phyloP scores from a whole-genome alignment of 768 basidiomycete genomes.

The Pleurotus cornucopiae region DNA sequence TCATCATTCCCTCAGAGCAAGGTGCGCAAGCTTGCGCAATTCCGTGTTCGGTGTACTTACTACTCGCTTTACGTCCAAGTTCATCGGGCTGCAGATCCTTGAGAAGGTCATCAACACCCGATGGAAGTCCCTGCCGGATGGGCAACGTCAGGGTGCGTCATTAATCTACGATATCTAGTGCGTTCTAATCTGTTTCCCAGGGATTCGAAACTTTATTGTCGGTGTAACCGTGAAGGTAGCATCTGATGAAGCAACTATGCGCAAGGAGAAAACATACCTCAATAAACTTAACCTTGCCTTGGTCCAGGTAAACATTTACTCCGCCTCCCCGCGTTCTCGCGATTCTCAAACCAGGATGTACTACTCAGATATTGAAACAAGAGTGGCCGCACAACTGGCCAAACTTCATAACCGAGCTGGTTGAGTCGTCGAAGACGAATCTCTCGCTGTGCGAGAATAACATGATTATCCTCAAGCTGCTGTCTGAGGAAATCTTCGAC shows the following conservation, averaged over 20 bases:
- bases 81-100: conserved; percentile 93
- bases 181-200: too few relatives aligned
- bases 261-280: conserved; percentile 90
- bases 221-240: conserved; percentile 90
- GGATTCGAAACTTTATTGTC: conserved; percentile 93
- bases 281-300: conserved; percentile 97
- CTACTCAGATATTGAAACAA: conserved; percentile 77
- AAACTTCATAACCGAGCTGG: conserved; percentile 93
- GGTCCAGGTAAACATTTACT: conserved; percentile 48
- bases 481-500: conserved; percentile 99
- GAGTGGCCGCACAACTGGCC: conserved; percentile 99
- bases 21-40: conserved; percentile 30
- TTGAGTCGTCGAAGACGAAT: conserved; percentile 95
- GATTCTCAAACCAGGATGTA: too few relatives aligned
- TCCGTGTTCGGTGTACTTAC: neutral
- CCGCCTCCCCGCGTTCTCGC: too few relatives aligned
- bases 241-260: conserved; percentile 85
- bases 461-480: conserved; percentile 94
- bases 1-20: conserved; percentile 85
- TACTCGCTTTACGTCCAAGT: conserved; percentile 42
- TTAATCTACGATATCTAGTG: too few relatives aligned
- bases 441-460: conserved; percentile 98
- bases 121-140: conserved; percentile 95
- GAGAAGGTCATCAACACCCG: conserved; percentile 92
- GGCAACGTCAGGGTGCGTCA: conserved; percentile 79